Base-by-base conservation (phyloP, 768 basidiomycete genomes). In the Suillus subaureus region DNA sequence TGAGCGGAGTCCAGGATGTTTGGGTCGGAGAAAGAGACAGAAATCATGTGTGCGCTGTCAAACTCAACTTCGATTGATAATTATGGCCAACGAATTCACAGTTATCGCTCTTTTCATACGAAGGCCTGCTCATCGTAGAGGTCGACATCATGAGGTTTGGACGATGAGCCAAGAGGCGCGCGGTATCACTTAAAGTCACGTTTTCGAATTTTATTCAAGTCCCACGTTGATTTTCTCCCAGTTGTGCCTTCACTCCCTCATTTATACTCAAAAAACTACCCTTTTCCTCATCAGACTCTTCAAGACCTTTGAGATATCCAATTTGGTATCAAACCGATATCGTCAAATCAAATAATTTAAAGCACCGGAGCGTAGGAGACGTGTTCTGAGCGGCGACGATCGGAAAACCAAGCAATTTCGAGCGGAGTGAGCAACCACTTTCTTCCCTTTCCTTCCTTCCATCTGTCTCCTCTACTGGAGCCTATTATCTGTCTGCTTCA, bases 311-410 rank as follows among this genome's bases (percentile, higher is more conserved):
- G 67, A 40, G 23, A 18, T 62, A 43, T 47, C 60, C 61, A 33
- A 33, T 40, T 64, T 57, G 57, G 52, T 49, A 31, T 45, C 37
- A 64, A 61, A 64, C 42, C 47, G 68, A 66, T 61, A 56, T 61
- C 70, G 45, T 66, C 58, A 61, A 58, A 61, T 37, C 43, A 40
- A 62, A 18, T 49, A 55, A 64, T 61, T 51, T 62, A 52, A 11
- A 61, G 60, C 66, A 70, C 70, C 62, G 69, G 55, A 57, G 63
- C 58, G 67, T 68, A 70, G 60, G 61, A 43, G 52, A 55, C 56
- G 39, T 70, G 71, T 77, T 77, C 75, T 75, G 75, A 77, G 75
- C 75, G 77, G 77, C 77, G 75, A 71, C 75, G 70, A 70, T 76
- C 76, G 75, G 75, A 75, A 78, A 75, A 75, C 67, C 67, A 63